These are phyloP conservation scores for Cunninghamia lanceolata DNA, from an alignment of 75 land plant species.

Conservation along the genomic window DNA sequence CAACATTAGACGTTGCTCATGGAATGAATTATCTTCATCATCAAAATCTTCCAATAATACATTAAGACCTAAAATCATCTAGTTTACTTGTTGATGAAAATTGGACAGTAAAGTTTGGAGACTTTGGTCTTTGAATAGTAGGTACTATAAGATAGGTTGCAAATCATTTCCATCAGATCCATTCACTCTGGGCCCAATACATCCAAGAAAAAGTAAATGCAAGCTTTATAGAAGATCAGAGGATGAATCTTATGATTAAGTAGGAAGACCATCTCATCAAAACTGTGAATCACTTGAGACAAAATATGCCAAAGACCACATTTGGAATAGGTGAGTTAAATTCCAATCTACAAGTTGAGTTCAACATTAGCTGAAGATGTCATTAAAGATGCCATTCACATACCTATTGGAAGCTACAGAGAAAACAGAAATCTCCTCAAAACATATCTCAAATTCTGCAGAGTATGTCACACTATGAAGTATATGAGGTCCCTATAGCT, in stretches of 20 bases:
- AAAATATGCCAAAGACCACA: slow-evolving; percentile 18
- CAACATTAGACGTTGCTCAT: too few species aligned
- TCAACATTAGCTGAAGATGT: slow-evolving; percentile 32
- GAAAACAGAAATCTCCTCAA: background rate
- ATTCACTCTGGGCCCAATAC: slow-evolving; percentile 32
- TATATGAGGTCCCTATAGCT: background rate
- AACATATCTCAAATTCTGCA: background rate
- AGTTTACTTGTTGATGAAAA: too few species aligned
- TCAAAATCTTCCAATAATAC: too few species aligned
- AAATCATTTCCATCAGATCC: slow-evolving; percentile 40
- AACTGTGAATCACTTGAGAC: slow-evolving; percentile 14
- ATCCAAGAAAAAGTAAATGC: slow-evolving; percentile 14
- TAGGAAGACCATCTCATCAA: slow-evolving; percentile 27
- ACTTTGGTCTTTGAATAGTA: too few species aligned
- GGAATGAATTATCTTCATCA: too few species aligned
- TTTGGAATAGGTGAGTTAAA: slow-evolving; percentile 15
- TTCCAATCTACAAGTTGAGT: slow-evolving; percentile 35
- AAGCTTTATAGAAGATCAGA: background rate
- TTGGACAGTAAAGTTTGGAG: too few species aligned
- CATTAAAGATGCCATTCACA: slow-evolving; percentile 29
- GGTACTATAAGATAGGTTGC: slow-evolving; percentile 35
- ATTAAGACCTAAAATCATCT: too few species aligned
- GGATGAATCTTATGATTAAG: slow-evolving; percentile 18
- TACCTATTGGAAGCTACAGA: background rate
- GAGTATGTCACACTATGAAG: background rate